Evolutionary conservation across 2,329 filamentous ascomycete genomes (phyloP).

Genomic region (Colletotrichum coccodes): DNA sequence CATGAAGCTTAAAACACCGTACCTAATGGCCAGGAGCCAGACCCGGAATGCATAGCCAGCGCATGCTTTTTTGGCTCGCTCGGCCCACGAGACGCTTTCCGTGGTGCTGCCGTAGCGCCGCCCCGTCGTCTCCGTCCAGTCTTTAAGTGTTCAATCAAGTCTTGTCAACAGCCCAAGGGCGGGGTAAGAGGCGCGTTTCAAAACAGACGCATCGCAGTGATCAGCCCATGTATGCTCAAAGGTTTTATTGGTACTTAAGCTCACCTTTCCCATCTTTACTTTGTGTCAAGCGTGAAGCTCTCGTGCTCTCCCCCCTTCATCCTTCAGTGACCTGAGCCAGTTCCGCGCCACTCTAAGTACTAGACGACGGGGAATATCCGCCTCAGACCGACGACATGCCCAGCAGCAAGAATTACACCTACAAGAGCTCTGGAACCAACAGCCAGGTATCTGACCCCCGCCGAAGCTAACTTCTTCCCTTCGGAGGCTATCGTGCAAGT

Average conservation of each 20-base stretch:
- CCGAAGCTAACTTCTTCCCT: neutral
- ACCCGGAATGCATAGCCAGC: neutral
- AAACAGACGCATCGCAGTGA: conserved; percentile 20
- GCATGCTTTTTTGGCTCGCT: conserved; percentile 5
- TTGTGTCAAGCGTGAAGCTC: neutral
- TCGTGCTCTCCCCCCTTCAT: neutral
- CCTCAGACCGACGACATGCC: conserved; percentile 30
- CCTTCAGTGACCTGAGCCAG: neutral
- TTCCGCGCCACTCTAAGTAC: neutral
- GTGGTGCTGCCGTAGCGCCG: neutral
- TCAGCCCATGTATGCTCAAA: conserved; percentile 18
- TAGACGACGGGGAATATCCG: neutral
- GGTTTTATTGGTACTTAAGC: neutral
- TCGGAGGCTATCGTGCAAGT: neutral
- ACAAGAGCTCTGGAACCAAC: conserved; percentile 69
- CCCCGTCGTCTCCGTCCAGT: neutral
- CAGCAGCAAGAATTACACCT: conserved; percentile 45
- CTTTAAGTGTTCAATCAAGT: neutral
- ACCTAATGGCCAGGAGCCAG: neutral
- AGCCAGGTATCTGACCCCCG: conserved; percentile 58
- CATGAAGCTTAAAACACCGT: neutral
- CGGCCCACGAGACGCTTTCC: conserved; percentile 9
- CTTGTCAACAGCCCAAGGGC: conserved; percentile 5
- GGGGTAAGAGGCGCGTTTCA: conserved; percentile 28
- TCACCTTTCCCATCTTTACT: conserved; percentile 11